phyloP scores from a whole-genome alignment of 2,329 filamentous ascomycete genomes.

The Claviceps arundinis region DNA sequence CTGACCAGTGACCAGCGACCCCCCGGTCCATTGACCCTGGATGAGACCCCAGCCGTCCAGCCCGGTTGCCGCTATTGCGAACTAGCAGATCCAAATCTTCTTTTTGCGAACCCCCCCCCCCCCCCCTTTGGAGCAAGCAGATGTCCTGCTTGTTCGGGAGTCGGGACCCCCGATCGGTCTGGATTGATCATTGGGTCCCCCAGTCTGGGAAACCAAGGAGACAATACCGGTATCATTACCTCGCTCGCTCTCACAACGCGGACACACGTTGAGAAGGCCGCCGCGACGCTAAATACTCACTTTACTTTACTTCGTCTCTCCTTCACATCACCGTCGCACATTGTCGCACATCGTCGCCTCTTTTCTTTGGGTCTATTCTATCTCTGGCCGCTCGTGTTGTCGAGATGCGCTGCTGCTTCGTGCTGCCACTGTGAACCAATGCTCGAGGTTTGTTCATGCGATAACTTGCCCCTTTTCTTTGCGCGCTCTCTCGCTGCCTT shows the following conservation, averaged over 20 bases:
- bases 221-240: no score
- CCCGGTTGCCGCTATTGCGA: neutral
- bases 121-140: neutral
- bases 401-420: conserved; percentile 3
- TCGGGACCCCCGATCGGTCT: conserved; percentile 1
- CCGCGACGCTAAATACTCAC: no score
- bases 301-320: no score
- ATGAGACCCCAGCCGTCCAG: no score
- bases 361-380: neutral
- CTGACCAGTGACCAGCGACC: neutral
- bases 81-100: conserved; percentile 4
- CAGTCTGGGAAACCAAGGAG: neutral
- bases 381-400: neutral
- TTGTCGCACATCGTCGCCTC: neutral
- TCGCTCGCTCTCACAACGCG: no score
- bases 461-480: neutral
- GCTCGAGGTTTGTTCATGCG: conserved; percentile 2
- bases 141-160: neutral
- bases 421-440: neutral
- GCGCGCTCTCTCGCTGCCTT: neutral
- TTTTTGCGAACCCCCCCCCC: neutral
- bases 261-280: no score
- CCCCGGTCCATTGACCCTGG: no score
- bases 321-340: neutral
- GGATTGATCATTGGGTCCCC: neutral